phyloP scores from a whole-genome alignment of 768 basidiomycete species.

The Grammothele lineata region DNA sequence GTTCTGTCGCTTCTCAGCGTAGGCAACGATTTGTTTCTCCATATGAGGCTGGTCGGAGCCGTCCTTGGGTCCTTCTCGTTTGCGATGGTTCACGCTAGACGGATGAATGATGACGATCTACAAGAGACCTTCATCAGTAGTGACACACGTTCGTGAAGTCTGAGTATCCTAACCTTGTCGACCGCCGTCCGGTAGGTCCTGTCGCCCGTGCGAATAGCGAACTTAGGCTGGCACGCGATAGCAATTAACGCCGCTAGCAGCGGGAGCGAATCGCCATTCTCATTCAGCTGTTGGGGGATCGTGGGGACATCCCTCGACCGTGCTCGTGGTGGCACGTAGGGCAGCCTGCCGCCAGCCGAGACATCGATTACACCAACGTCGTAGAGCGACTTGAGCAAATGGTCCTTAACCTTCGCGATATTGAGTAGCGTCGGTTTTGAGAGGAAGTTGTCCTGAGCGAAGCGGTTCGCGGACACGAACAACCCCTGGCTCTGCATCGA shows the following conservation, averaged over 20 bases:
- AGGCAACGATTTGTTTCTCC: conserved; percentile 74
- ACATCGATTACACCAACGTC: conserved; percentile 79
- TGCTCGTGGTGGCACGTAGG: conserved; percentile 19
- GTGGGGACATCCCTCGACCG: conserved; percentile 29
- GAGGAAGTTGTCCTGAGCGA: conserved; percentile 84
- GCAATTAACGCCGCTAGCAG: conserved; percentile 81
- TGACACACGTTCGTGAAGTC: not conserved
- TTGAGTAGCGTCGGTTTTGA: conserved; percentile 78
- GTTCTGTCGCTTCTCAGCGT: conserved; percentile 80
- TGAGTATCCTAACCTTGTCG: conserved; percentile 82
- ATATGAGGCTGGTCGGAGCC: conserved; percentile 23
- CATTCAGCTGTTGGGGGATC: conserved; percentile 66
- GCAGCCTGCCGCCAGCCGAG: conserved; percentile 51
- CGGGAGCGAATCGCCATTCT: conserved; percentile 69
- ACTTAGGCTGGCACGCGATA: conserved; percentile 85
- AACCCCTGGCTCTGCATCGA: conserved; percentile 62
- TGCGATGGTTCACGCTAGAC: conserved; percentile 79
- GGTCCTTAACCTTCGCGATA: conserved; percentile 76
- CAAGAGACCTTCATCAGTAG: not conserved
- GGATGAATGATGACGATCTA: conserved; percentile 80
- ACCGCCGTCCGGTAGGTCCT: conserved; percentile 66
- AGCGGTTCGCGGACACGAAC: conserved; percentile 62
- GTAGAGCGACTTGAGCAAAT: conserved; percentile 73
- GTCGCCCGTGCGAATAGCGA: conserved; percentile 72
- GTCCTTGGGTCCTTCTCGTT: conserved; percentile 37